Evolutionary conservation across 1,139 yeast species (phyloP).

Genomic region (Kodamaea suecica): DNA sequence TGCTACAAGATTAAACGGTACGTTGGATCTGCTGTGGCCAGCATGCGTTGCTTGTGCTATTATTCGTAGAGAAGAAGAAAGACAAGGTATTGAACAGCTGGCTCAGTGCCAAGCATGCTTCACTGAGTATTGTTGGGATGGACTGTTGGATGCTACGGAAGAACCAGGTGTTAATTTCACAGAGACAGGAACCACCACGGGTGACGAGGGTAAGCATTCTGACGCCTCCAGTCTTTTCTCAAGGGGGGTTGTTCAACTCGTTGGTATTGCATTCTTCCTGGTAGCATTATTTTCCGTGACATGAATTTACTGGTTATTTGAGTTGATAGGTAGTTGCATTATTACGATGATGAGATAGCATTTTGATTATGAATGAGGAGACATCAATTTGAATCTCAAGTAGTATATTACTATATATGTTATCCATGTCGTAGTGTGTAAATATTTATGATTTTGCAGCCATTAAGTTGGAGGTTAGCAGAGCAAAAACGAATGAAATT

Average conservation of each 20-base stretch:
- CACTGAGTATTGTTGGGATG: slow-evolving; percentile 43
- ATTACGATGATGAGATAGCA: no score
- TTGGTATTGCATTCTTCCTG: slow-evolving; percentile 11
- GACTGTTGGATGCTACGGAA: slow-evolving; percentile 16
- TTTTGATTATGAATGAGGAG: no score
- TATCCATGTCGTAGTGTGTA: no score
- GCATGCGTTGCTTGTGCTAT: slow-evolving; percentile 44
- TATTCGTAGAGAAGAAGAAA: slow-evolving; percentile 42
- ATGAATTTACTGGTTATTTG: no score
- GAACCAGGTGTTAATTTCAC: slow-evolving; percentile 38
- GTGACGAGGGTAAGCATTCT: slow-evolving; percentile 21
- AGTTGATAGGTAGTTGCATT: no score
- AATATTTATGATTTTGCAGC: no score
- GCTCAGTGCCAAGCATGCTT: slow-evolving; percentile 41
- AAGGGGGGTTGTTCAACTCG: background rate
- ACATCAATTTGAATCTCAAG: no score
- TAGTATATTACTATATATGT: no score
- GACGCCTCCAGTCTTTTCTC: slow-evolving; percentile 12
- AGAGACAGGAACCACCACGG: slow-evolving; percentile 43
- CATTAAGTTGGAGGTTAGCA: no score
- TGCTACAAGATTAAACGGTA: slow-evolving; percentile 25
- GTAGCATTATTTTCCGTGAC: slow-evolving; percentile 7
- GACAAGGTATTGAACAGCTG: slow-evolving; percentile 35
- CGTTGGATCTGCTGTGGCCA: slow-evolving; percentile 37
- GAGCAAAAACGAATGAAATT: no score